Evolutionary conservation across 1,284 basidiomycete species (phyloP), one percentile per base, ranked within the genome.

Genomic region (Trichosporon inkin): DNA sequence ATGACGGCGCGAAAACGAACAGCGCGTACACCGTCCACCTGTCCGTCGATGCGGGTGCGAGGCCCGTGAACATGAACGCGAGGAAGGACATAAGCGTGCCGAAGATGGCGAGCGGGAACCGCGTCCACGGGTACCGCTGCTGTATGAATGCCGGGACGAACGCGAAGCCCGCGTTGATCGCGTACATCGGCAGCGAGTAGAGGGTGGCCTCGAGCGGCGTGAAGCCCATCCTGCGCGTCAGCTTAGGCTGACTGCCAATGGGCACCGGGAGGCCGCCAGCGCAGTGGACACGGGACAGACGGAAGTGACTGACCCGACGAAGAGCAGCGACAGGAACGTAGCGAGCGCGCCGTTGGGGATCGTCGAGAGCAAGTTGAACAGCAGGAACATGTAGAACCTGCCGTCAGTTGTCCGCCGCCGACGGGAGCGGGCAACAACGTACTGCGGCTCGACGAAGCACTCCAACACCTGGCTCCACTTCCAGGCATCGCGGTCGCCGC

Each of bases 271-370:
- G n/a, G n/a, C n/a, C n/a, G n/a, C n/a, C n/a, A n/a, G n/a, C n/a
- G n/a, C n/a, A n/a, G n/a, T n/a, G n/a, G n/a, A n/a, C n/a, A n/a
- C n/a, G n/a, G n/a, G n/a, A n/a, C n/a, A n/a, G 36, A 14, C 36
- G 20, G 22, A 7, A 32, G 28, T 28, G 16, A 22, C 41, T 24
- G 11, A 66, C 52, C 60, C 60, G 7, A 22, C 54, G 40, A 62
- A 64, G 17, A 66, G 57, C 17, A 66, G 49, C 6, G 57, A 54
- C 40, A 66, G 66, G 56, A 64, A 53, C 10, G 68, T 61, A 32
- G 68, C 58, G 24, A 69, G 56, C 0, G 65, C 60, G 62, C 68
- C 68, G 57, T 70, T 70, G 22, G 67, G 65, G 20, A 70, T 64
- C 20, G 61, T 67, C n/a, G 62, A 55, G 14, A 63, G 52, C 19